Evolutionary conservation across 208 protist genomes (phyloP).

Genomic region (Acanthamoeba royreba): DNA sequence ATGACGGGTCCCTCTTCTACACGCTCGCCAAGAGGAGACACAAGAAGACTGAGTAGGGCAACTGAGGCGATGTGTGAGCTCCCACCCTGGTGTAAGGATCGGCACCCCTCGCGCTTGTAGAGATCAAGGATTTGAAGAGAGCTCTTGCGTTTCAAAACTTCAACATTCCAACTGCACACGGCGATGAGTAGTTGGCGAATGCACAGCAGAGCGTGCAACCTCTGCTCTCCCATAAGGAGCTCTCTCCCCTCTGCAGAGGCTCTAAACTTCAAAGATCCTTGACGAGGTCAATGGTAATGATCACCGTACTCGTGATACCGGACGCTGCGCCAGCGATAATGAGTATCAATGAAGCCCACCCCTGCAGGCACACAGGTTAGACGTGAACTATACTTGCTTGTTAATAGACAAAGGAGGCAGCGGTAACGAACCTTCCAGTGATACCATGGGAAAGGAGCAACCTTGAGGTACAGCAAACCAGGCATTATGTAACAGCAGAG

Average conservation of each 20-base stretch:
- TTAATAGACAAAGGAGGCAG: neutral
- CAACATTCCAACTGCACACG: no score
- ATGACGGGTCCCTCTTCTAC: conserved; percentile 2
- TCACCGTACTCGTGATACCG: conserved; percentile 1
- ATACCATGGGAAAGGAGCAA: neutral
- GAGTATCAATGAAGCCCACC: neutral
- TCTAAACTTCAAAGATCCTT: neutral
- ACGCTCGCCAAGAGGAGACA: neutral
- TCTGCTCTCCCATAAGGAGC: no score
- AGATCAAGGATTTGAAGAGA: no score
- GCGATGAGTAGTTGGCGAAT: no score
- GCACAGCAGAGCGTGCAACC: no score
- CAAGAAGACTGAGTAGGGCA: neutral
- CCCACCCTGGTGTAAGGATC: no score
- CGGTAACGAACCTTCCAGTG: neutral
- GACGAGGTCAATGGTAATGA: conserved; percentile 2
- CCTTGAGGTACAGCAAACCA: neutral
- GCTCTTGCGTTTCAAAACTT: no score
- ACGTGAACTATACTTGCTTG: neutral
- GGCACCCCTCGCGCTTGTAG: no score
- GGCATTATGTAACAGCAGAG: conserved; percentile 7
- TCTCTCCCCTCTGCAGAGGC: neutral
- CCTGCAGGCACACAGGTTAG: neutral
- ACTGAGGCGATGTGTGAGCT: no score
- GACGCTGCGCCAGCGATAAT: neutral